phyloP scores from a whole-genome alignment of 371 early-diverging fungal genomes.

The Mortierella sp. region DNA sequence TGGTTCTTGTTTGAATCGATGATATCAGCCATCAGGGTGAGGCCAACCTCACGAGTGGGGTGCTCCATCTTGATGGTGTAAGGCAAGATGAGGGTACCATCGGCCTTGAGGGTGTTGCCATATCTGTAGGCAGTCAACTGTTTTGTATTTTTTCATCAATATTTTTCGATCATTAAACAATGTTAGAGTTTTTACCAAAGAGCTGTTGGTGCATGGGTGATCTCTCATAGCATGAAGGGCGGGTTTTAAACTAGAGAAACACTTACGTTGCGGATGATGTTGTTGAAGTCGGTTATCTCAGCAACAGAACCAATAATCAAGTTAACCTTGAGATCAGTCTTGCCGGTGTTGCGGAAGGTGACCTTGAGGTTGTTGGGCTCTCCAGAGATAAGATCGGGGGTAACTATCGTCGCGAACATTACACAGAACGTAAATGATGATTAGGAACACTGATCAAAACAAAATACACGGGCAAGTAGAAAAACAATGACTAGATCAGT shows the following conservation, averaged over 20 bases:
- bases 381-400: constrained; percentile 43
- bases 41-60: constrained; percentile 41
- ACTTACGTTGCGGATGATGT: constrained; percentile 51
- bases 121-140: constrained; percentile 54
- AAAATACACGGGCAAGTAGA: background rate
- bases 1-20: constrained; percentile 48
- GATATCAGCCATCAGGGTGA: constrained; percentile 52
- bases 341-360: constrained; percentile 48
- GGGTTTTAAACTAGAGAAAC: too few species aligned
- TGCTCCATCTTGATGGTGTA: constrained; percentile 53
- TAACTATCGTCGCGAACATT: constrained; percentile 22
- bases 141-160: too few species aligned
- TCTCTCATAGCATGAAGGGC: too few species aligned
- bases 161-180: too few species aligned
- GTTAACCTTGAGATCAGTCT: constrained; percentile 53
- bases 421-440: background rate
- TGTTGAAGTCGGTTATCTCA: constrained; percentile 34
- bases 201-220: too few species aligned
- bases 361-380: constrained; percentile 51
- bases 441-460: too few species aligned
- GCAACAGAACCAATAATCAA: constrained; percentile 40
- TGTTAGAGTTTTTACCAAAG: too few species aligned
- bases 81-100: constrained; percentile 39
- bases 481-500: background rate
- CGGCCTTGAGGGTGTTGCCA: constrained; percentile 45